Evolutionary conservation across 108 stramenopile species (phyloP), one percentile per base, ranked within the genome.

Genomic region (Fistulifera pelliculosa): DNA sequence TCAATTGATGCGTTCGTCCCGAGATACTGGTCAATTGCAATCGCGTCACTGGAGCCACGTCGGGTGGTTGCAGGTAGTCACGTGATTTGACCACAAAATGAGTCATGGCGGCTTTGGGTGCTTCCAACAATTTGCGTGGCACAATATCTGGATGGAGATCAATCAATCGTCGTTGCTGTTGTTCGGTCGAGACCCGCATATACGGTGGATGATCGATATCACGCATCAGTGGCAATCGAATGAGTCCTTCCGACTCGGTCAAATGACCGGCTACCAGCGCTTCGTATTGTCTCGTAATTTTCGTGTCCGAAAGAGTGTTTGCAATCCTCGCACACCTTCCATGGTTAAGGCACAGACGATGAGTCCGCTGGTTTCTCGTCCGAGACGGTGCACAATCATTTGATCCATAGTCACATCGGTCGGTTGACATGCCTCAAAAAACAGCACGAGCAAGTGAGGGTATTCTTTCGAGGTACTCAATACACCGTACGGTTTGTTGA

Each of bases 341-440:
- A 62, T 75, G 48, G 70, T 83, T 47, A 66, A 77, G 26, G 81
- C 83, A 51, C 84, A 77, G 3, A 86, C 80, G 27, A 90, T 76
- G 41, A 91, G 68, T 1, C 89, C 89, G 17, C 77, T 80, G 24
- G 81, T 85, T 53, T 91, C 85, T 81, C 87, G 82, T 21, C 80
- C 85, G 66, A 91, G 52, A 51, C 89, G 61, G 60, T 91, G 89
- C 11, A 85, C 81, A 24, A 91, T 80, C 89, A 91, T 91, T 56
- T 80, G 79, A 61, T 91, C 76, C 3, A 57, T 27, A 38, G 80
- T 74, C 15, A 54, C 65, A 17, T 70, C 73, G 42, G 24, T 60
- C 11, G 58, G 23, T 21, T 57, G 3, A 43, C 43, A 57, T 12
- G 22, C 16, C 1, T 83, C 82, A 69, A 73, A 85, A n/a, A 0